These are phyloP conservation scores for Backusella tuberculispora DNA, from an alignment of 192 early-diverging fungal species.

Conservation along the genomic window DNA sequence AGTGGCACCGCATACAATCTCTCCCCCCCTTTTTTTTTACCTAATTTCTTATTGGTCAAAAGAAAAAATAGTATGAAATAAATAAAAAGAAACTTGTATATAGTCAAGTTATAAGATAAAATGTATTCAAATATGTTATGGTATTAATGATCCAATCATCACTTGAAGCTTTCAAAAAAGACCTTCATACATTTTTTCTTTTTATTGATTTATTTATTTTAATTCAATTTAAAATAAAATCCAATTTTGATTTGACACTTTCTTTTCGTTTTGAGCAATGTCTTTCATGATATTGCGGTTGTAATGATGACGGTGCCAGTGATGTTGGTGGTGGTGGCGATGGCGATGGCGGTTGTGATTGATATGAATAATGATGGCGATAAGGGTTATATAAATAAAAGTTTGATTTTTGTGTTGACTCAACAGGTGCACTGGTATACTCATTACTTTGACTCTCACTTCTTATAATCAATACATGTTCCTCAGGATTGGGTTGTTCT, in stretches of 20 bases:
- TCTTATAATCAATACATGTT: not conserved
- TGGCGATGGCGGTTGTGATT: not conserved
- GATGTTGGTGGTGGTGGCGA: not conserved
- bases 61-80: too few species aligned
- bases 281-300: not conserved
- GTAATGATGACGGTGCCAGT: not conserved
- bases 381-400: not conserved
- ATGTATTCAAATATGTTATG: too few species aligned
- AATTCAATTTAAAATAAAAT: conserved; percentile 21
- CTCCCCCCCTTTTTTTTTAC: too few species aligned
- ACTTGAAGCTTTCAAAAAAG: too few species aligned
- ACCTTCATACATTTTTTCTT: too few species aligned
- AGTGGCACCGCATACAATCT: not conserved
- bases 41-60: too few species aligned
- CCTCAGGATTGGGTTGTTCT: not conserved
- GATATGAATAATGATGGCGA: not conserved
- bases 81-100: too few species aligned
- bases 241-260: conserved; percentile 12
- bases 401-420: too few species aligned
- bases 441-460: not conserved
- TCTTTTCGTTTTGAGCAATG: not conserved
- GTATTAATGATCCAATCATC: too few species aligned
- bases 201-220: not conserved
- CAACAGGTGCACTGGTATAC: not conserved
- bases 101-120: too few species aligned